phyloP scores from a whole-genome alignment of 352 stramenopile species.

The Pythium rishiriense region DNA sequence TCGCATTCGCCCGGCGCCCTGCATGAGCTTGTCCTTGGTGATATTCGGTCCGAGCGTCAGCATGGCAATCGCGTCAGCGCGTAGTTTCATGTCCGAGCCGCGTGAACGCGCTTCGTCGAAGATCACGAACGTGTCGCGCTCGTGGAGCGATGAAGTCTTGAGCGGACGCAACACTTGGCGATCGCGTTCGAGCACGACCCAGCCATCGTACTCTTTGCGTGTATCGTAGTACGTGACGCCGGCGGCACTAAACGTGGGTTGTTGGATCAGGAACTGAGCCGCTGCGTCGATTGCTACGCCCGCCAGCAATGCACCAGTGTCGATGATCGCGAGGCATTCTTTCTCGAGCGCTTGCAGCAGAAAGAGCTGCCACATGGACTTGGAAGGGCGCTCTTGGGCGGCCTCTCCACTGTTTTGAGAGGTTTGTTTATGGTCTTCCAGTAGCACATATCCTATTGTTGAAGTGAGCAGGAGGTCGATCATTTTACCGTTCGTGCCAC shows the following conservation, averaged over 20 bases:
- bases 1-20: constrained; percentile 87
- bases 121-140: constrained; percentile 88
- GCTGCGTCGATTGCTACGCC: constrained; percentile 55
- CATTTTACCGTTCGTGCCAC: constrained; percentile 87
- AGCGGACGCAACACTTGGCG: constrained; percentile 44
- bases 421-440: background rate
- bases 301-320: constrained; percentile 82
- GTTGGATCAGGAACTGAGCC: constrained; percentile 45
- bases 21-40: constrained; percentile 93
- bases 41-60: constrained; percentile 85
- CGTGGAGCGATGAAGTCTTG: constrained; percentile 65
- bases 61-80: constrained; percentile 59
- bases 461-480: constrained; percentile 65
- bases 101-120: constrained; percentile 90
- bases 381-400: background rate
- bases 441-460: constrained; percentile 30
- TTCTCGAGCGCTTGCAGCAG: constrained; percentile 42
- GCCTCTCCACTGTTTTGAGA: background rate
- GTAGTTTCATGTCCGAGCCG: constrained; percentile 89
- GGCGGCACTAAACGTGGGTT: constrained; percentile 18
- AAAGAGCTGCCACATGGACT: constrained; percentile 45
- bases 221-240: constrained; percentile 89
- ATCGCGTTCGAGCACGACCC: constrained; percentile 74
- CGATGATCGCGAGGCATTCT: constrained; percentile 69
- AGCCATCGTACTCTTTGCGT: constrained; percentile 46